Conservation (phyloP, 2,329 filamentous ascomycete genomes). For the Trichophyton benhamiae region DNA sequence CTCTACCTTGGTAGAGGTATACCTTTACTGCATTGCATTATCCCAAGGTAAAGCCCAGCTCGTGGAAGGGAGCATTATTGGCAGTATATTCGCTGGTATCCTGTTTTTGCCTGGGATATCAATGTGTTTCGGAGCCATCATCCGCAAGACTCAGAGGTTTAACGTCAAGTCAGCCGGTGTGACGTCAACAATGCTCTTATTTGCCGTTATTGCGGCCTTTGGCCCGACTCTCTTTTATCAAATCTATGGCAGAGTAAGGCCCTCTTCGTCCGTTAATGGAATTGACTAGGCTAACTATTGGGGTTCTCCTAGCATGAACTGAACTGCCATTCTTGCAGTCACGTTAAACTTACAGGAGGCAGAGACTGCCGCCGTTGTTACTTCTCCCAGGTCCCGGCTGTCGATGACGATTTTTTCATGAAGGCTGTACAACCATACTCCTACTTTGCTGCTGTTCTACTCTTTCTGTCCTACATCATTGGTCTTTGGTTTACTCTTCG, state of each 20-base stretch:
- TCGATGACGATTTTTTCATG: slow-evolving; percentile 78
- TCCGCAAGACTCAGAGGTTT: slow-evolving; percentile 95
- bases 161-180: slow-evolving; percentile 93
- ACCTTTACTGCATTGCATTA: slow-evolving; percentile 88
- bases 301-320: slow-evolving; percentile 59
- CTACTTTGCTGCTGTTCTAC: slow-evolving; percentile 68
- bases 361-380: slow-evolving; percentile 82
- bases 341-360: slow-evolving; percentile 19
- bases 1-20: slow-evolving; percentile 93
- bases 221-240: slow-evolving; percentile 96
- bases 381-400: slow-evolving; percentile 74
- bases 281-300: neutral
- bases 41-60: slow-evolving; percentile 83
- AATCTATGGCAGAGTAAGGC: slow-evolving; percentile 76
- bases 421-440: slow-evolving; percentile 89
- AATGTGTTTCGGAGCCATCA: slow-evolving; percentile 97
- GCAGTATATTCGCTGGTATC: slow-evolving; percentile 94
- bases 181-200: slow-evolving; percentile 93
- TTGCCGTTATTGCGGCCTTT: slow-evolving; percentile 90
- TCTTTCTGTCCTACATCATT: slow-evolving; percentile 89
- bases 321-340: slow-evolving; percentile 58
- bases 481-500: slow-evolving; percentile 90
- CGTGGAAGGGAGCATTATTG: slow-evolving; percentile 92
- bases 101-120: slow-evolving; percentile 87
- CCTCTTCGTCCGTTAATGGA: neutral